Percentiles rank a stretch among this genome's conserved stretches.
Evolutionary conservation across 2,329 filamentous ascomycete species (phyloP).

Genomic region (Aspergillus ibericus): DNA sequence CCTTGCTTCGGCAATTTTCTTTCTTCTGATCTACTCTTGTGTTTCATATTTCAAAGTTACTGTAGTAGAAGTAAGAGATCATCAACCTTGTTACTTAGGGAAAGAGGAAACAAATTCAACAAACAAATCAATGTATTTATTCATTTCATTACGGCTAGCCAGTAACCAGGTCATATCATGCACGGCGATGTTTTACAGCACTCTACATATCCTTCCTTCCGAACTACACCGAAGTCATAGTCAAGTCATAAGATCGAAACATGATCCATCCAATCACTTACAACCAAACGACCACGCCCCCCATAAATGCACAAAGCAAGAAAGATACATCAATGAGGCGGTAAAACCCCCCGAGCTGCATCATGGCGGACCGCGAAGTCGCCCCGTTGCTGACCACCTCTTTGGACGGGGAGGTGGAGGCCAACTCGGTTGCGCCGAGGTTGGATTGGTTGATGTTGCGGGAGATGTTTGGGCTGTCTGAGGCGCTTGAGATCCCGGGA

Average conservation of each 20-base stretch:
- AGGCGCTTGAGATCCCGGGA: too few species aligned
- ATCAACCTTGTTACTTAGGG: background rate
- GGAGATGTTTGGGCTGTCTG: background rate
- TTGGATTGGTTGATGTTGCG: background rate
- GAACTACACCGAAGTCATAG: too few species aligned
- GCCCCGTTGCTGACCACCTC: conserved; percentile 1
- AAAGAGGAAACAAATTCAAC: too few species aligned
- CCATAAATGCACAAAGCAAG: conserved; percentile 6
- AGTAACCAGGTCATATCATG: background rate
- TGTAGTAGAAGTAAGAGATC: too few species aligned
- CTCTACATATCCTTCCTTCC: too few species aligned
- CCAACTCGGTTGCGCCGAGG: background rate
- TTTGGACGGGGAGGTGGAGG: background rate
- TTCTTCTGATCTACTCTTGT: background rate
- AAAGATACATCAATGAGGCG: background rate
- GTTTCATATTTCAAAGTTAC: background rate
- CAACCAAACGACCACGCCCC: conserved; percentile 12
- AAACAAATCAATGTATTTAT: background rate
- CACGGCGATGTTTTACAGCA: background rate
- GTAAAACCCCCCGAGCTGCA: background rate
- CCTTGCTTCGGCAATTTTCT: background rate
- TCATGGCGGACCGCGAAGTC: background rate
- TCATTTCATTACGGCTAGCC: background rate
- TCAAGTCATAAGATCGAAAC: background rate
- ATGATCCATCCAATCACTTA: background rate